Base-by-base conservation (phyloP, 371 early-diverging fungal genomes). In the Syncephalis plumigaleata region DNA sequence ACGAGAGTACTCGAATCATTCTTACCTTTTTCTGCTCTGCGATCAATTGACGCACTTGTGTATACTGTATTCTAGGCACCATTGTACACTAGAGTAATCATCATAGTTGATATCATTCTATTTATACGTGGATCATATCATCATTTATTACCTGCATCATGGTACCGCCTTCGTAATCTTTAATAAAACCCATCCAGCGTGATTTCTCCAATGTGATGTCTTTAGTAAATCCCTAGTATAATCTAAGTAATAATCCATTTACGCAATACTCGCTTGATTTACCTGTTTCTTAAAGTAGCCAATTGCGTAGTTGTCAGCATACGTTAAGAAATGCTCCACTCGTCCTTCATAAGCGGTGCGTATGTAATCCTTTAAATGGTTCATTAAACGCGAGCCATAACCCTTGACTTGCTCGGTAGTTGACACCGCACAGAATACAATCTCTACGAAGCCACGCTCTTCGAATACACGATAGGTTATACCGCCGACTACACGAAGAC, bases 111-210 rank as follows among this genome's bases (percentile, higher is more conserved):
- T 8, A 17, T 40, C 17, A 40, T 9, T 9, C n/a, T n/a, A n/a
- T n/a, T n/a, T n/a, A n/a, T n/a, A n/a, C 18, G 44, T 22, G 9
- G 4, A 21, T n/a, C 39, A 40, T 18, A 42, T 25, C 3, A 15
- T 31, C n/a, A 24, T 22, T 9, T 16, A 37, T 39, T 68, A 78
- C 84, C 77, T 94, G 92, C 96, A 99, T 98, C 7, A 98, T 71
- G 2, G 98, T 98, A 31, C 98, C 98, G 2, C 99, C 99, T 55
- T 98, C 99, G 61, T 99, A 99, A 67, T 99, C 99, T 64, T 99
- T 99, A 55, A 99, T 98, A 59, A 89, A 91, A 0, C 98, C 98
- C 54, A 89, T 83, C 99, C 99, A 99, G 47, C 85, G 69, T 17
- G 76, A 59, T 55, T 81, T 80, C 47, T 93, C 91, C 56, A 98